Evolutionary conservation across 306 rosid genomes (phyloP).

Genomic region (Cucumis cinereus): DNA sequence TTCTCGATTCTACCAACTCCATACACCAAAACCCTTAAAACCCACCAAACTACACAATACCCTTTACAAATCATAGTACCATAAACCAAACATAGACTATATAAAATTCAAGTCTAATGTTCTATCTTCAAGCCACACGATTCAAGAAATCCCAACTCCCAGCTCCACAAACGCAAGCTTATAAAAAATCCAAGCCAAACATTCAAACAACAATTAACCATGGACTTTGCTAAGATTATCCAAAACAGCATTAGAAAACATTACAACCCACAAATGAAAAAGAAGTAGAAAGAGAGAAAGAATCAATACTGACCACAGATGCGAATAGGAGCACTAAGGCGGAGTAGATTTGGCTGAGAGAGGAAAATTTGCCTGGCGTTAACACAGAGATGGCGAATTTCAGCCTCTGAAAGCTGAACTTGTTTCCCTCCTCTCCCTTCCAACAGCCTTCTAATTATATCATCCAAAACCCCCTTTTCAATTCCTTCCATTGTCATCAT

Average conservation of each 20-base stretch:
- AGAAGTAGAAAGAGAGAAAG: not conserved
- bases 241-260: not conserved
- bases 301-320: conserved; percentile 46
- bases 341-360: conserved; percentile 73
- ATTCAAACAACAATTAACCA: not conserved
- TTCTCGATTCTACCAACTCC: not conserved
- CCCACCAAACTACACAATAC: not conserved
- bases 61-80: not conserved
- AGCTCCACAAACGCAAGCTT: not conserved
- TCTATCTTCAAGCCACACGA: not conserved
- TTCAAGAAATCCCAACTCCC: not conserved
- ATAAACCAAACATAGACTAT: not conserved
- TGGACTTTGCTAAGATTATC: not conserved
- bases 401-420: conserved; percentile 89
- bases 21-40: not conserved
- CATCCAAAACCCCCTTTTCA: conserved; percentile 60
- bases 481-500: conserved; percentile 83
- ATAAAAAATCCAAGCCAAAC: not conserved
- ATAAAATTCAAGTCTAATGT: not conserved
- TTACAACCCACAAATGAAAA: not conserved
- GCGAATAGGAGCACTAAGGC: conserved; percentile 62
- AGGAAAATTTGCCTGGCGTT: conserved; percentile 88
- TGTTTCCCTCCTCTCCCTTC: conserved; percentile 85
- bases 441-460: conserved; percentile 66
- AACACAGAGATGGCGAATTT: conserved; percentile 97